These are phyloP conservation scores for Rheum nobile DNA, from an alignment of 148 eudicot genomes.

Conservation along the genomic window DNA sequence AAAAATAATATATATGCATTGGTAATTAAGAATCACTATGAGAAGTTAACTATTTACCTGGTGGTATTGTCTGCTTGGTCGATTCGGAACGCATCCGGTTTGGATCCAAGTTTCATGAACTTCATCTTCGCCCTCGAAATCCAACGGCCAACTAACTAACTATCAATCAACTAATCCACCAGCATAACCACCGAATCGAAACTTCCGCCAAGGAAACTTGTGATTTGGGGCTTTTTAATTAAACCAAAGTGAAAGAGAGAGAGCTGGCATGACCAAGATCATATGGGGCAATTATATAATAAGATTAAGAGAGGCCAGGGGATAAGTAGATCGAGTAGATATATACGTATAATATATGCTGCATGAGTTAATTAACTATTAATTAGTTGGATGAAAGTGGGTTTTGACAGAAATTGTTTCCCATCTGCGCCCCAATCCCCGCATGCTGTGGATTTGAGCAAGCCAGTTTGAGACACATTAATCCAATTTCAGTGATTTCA, in stretches of 20 bases:
- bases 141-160: not conserved
- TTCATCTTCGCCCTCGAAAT: not conserved
- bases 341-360: not conserved
- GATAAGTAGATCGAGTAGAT: not conserved
- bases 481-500: not conserved
- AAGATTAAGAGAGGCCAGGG: too few relatives aligned
- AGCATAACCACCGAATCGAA: not conserved
- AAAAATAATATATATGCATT: not conserved
- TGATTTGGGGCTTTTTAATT: not conserved
- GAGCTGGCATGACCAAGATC: conserved; percentile 2
- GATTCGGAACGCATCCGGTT: conserved; percentile 4
- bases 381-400: conserved; percentile 1
- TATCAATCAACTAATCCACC: not conserved
- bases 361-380: not conserved
- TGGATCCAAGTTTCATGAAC: conserved; percentile 12
- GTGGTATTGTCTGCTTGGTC: not conserved
- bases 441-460: not conserved
- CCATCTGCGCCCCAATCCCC: conserved; percentile 4
- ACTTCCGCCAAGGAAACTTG: not conserved
- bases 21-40: not conserved
- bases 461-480: not conserved
- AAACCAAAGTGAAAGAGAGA: not conserved
- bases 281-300: not conserved
- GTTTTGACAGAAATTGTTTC: conserved; percentile 4
- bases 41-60: not conserved